phyloP scores from a whole-genome alignment of 2,329 filamentous ascomycete genomes.

The Fusarium ambrosium region DNA sequence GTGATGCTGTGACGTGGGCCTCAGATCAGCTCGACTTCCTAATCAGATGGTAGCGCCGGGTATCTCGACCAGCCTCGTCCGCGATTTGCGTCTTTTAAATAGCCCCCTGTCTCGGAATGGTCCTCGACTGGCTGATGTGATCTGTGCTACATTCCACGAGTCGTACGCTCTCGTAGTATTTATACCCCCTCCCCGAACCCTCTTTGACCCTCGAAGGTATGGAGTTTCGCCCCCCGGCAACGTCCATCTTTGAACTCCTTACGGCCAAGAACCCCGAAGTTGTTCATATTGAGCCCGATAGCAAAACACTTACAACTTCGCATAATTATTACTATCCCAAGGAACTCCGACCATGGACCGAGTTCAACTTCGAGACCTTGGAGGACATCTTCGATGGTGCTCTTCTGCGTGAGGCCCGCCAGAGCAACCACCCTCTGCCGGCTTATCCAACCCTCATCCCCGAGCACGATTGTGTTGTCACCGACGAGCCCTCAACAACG shows the following conservation, averaged over 20 bases:
- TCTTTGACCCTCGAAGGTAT: not conserved
- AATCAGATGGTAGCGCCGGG: not conserved
- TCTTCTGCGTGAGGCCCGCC: constrained; percentile 3
- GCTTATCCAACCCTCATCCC: not conserved
- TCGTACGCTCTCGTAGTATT: not conserved
- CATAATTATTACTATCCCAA: not conserved
- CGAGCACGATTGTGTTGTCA: not conserved
- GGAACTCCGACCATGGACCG: constrained; percentile 5
- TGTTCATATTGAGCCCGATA: not conserved
- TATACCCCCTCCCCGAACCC: not conserved
- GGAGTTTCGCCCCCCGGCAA: not conserved
- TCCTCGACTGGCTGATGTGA: not conserved
- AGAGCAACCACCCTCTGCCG: not conserved
- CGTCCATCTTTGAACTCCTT: not conserved
- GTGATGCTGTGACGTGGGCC: not conserved
- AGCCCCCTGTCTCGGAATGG: not conserved
- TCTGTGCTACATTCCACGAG: not conserved
- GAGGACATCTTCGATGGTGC: not conserved
- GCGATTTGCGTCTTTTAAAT: constrained; percentile 2
- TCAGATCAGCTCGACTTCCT: not conserved
- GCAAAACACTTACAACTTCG: not conserved
- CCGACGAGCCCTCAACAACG: not conserved
- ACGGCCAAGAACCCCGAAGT: not conserved
- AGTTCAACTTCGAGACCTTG: constrained; percentile 19
- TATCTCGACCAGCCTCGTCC: not conserved